Evolutionary conservation across 1,284 basidiomycete species (phyloP).

Genomic region (Lentinula novae-zelandiae): DNA sequence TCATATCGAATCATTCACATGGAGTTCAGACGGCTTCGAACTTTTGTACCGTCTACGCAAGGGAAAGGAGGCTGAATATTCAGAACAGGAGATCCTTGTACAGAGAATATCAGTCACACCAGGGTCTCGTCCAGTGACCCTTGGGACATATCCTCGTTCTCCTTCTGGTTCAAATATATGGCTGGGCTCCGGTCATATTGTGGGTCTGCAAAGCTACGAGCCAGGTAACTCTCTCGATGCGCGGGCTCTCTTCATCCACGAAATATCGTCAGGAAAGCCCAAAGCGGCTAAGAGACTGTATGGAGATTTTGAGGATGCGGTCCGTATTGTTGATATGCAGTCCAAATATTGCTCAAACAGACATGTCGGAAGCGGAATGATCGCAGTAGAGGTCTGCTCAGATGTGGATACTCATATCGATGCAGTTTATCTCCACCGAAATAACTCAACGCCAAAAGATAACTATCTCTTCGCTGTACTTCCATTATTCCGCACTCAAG

Average conservation of each 20-base stretch:
- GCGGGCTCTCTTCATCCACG: constrained; percentile 22
- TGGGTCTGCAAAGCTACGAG: constrained; percentile 25
- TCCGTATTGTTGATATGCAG: constrained; percentile 27
- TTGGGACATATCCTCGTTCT: constrained; percentile 22
- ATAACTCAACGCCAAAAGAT: neutral
- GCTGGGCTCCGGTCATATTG: constrained; percentile 23
- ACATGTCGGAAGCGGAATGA: constrained; percentile 11
- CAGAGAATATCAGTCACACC: neutral
- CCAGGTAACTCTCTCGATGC: constrained; percentile 26
- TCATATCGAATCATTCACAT: constrained; percentile 24
- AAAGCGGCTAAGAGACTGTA: constrained; percentile 20
- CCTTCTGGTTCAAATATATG: constrained; percentile 26
- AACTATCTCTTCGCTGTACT: neutral
- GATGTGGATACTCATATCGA: constrained; percentile 29
- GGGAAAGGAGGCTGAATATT: constrained; percentile 24
- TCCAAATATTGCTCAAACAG: neutral
- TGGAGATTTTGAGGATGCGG: constrained; percentile 26
- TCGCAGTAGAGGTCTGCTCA: constrained; percentile 28
- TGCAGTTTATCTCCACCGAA: constrained; percentile 19
- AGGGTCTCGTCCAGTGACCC: neutral
- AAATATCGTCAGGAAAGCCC: neutral
- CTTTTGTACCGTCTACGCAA: constrained; percentile 26
- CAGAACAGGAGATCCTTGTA: constrained; percentile 3
- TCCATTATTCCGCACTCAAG: constrained; percentile 24
- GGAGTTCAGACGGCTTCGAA: constrained; percentile 24